phyloP scores from a whole-genome alignment of 768 basidiomycete species.

The Boletus rufocinnamomeus region DNA sequence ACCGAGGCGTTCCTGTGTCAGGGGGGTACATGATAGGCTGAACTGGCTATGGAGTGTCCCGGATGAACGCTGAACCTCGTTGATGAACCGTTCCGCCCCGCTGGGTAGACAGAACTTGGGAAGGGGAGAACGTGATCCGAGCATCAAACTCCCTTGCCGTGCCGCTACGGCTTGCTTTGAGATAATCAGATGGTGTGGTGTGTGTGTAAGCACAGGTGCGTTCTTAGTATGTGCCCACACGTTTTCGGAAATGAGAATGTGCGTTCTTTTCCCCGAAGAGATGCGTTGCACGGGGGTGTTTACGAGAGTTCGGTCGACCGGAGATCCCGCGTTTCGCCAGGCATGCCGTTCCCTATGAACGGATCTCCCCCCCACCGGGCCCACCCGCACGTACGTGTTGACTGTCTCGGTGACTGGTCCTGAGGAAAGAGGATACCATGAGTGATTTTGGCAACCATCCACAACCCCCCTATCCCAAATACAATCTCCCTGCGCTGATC shows the following conservation, averaged over 20 bases:
- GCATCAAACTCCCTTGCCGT: conserved; percentile 12
- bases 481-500: conserved; percentile 16
- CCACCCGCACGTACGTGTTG: conserved; percentile 2
- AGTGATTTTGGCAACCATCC: not conserved
- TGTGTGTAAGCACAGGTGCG: conserved; percentile 2
- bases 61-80: conserved; percentile 11
- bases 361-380: not conserved
- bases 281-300: conserved; percentile 12
- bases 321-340: conserved; percentile 12
- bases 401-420: not conserved
- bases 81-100: conserved; percentile 15
- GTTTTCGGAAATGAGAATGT: conserved; percentile 24
- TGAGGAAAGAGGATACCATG: not conserved
- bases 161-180: conserved; percentile 11
- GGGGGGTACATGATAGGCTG: conserved; percentile 14
- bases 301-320: conserved; percentile 12
- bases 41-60: conserved; percentile 30
- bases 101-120: conserved; percentile 4
- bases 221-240: not conserved
- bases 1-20: conserved; percentile 33
- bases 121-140: conserved; percentile 12
- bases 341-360: conserved; percentile 5
- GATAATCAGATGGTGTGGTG: conserved; percentile 15
- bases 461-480: not conserved
- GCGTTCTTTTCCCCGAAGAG: conserved; percentile 2